A percentile compares a stretch with the other conserved stretches of the same genome.
phyloP scores from a whole-genome alignment of 805 yeast genomes.

The Metschnikowia picachoensis region DNA sequence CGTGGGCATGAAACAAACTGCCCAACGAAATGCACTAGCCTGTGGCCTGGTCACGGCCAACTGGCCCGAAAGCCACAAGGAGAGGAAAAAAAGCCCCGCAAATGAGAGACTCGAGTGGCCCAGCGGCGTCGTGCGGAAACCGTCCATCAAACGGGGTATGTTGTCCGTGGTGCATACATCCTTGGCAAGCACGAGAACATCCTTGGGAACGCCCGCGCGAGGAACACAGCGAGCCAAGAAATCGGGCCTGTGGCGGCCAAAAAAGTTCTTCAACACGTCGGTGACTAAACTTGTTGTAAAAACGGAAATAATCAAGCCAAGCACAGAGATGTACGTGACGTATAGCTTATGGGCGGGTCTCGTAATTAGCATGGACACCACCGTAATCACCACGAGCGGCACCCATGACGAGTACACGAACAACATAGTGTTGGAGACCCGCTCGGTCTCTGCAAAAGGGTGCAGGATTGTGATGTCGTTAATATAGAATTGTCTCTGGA shows the following conservation, averaged over 20 bases:
- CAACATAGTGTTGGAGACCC: slow-evolving; percentile 57
- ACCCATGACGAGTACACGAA: slow-evolving; percentile 49
- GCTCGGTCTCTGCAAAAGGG: slow-evolving; percentile 73
- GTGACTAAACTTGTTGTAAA: slow-evolving; percentile 61
- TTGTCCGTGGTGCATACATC: slow-evolving; percentile 63
- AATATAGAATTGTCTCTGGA: slow-evolving; percentile 71
- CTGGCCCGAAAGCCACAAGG: slow-evolving; percentile 70
- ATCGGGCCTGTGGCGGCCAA: slow-evolving; percentile 92
- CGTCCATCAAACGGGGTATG: slow-evolving; percentile 49
- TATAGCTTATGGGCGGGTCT: slow-evolving; percentile 53
- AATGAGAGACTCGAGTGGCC: slow-evolving; percentile 76
- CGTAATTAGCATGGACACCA: slow-evolving; percentile 37
- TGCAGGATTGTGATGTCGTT: slow-evolving; percentile 76
- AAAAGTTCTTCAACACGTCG: slow-evolving; percentile 72
- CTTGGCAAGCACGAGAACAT: slow-evolving; percentile 52
- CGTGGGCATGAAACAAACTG: slow-evolving; percentile 51
- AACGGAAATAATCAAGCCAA: slow-evolving; percentile 64
- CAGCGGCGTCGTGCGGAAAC: slow-evolving; percentile 78
- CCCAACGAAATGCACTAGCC: slow-evolving; percentile 62
- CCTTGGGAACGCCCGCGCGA: slow-evolving; percentile 48
- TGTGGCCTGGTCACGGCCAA: slow-evolving; percentile 40
- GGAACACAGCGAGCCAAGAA: slow-evolving; percentile 84
- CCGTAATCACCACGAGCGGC: slow-evolving; percentile 44
- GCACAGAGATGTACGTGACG: slow-evolving; percentile 56
- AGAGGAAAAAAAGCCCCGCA: slow-evolving; percentile 59